These are phyloP conservation scores for Tulasnella sp. DNA, from an alignment of 768 basidiomycete species.

Conservation along the genomic window DNA sequence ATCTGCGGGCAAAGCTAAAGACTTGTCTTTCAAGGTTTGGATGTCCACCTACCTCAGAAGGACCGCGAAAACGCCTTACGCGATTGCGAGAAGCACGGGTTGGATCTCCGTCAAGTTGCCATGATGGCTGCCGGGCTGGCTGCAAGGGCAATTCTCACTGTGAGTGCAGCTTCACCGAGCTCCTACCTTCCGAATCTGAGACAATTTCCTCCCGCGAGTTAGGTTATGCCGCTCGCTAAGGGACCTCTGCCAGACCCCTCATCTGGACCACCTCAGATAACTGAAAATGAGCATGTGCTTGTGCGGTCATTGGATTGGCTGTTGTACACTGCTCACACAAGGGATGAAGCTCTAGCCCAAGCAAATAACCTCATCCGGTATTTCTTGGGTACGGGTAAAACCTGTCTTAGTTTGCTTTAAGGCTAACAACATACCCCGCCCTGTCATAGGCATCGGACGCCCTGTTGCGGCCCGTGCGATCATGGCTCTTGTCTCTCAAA, in stretches of 20 bases:
- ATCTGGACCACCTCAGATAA: slow-evolving; percentile 56
- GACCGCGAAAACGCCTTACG: slow-evolving; percentile 72
- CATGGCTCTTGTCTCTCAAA: slow-evolving; percentile 6
- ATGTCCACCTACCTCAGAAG: slow-evolving; percentile 36
- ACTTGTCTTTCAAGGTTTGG: slow-evolving; percentile 5
- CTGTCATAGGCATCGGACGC: neutral
- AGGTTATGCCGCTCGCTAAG: slow-evolving; percentile 59
- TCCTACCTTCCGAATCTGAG: neutral
- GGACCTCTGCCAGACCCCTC: slow-evolving; percentile 67
- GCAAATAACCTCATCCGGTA: slow-evolving; percentile 87
- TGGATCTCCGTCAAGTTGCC: slow-evolving; percentile 82
- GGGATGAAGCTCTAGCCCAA: slow-evolving; percentile 77
- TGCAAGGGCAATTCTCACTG: slow-evolving; percentile 8
- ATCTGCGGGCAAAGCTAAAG: neutral
- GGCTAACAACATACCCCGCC: neutral
- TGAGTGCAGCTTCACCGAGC: slow-evolving; percentile 58
- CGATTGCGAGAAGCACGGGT: slow-evolving; percentile 78
- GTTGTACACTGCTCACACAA: slow-evolving; percentile 72
- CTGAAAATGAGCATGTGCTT: slow-evolving; percentile 63
- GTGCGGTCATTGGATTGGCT: slow-evolving; percentile 95
- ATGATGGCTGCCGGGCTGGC: slow-evolving; percentile 69
- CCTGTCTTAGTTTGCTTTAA: neutral
- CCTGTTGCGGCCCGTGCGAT: neutral
- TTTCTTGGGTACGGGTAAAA: slow-evolving; percentile 69
- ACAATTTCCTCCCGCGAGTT: slow-evolving; percentile 32